These are phyloP conservation scores for Penstemon barbatus DNA, from an alignment of 257 asterid species.

Conservation along the genomic window DNA sequence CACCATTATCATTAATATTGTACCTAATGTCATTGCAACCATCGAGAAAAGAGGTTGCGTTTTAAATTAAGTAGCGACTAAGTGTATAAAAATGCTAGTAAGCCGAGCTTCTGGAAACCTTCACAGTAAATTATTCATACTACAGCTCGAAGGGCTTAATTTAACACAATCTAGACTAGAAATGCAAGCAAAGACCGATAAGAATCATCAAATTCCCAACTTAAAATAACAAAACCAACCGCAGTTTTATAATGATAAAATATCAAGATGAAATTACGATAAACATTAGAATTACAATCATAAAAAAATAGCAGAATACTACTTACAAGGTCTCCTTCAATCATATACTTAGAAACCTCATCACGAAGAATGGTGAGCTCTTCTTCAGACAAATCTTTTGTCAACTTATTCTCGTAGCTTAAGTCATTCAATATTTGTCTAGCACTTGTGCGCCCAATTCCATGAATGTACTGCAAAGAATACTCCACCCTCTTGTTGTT, in stretches of 20 bases:
- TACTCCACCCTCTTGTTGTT: slow-evolving; percentile 91
- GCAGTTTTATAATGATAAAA: background rate
- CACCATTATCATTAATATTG: background rate
- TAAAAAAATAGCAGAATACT: background rate
- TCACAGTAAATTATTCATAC: background rate
- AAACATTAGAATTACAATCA: background rate
- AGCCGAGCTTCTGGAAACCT: background rate
- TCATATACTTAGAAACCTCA: slow-evolving; percentile 89
- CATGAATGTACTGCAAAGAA: slow-evolving; percentile 91
- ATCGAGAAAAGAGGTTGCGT: background rate
- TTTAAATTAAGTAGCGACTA: background rate
- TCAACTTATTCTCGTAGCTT: slow-evolving; percentile 68
- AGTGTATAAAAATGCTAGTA: background rate
- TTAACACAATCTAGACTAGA: background rate
- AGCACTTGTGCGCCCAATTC: slow-evolving; percentile 80
- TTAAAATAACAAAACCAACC: no score
- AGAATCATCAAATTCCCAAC: no score
- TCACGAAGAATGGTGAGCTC: slow-evolving; percentile 88
- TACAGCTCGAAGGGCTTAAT: background rate
- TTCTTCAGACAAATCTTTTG: slow-evolving; percentile 84
- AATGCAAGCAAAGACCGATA: background rate
- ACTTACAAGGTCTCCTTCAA: slow-evolving; percentile 94
- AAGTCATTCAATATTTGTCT: slow-evolving; percentile 71
- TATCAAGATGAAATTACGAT: background rate
- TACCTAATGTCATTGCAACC: background rate